Evolutionary conservation across 257 asterid genomes (phyloP).

Genomic region (Capsicum pubescens): DNA sequence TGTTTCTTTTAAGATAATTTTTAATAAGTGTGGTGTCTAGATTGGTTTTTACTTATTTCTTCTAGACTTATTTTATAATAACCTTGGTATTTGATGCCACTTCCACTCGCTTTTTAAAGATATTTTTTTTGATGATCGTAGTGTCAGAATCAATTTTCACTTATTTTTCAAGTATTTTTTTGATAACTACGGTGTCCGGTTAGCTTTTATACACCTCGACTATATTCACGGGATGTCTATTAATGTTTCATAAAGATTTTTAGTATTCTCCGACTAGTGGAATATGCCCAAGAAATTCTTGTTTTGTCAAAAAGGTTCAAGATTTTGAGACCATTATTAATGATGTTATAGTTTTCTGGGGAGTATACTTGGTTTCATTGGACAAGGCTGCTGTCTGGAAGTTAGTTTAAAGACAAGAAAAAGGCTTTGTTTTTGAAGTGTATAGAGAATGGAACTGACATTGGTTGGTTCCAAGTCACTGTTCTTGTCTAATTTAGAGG

Average conservation of each 20-base stretch:
- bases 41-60: no score
- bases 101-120: no score
- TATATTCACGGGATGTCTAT: no score
- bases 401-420: slow-evolving; percentile 4
- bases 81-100: no score
- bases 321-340: neutral
- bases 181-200: no score
- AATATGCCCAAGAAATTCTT: slow-evolving; percentile 27
- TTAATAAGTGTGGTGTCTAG: no score
- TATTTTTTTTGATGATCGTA: no score
- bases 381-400: slow-evolving; percentile 11
- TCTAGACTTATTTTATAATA: no score
- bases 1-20: no score
- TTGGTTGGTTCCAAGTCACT: slow-evolving; percentile 46
- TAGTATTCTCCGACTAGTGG: slow-evolving; percentile 9
- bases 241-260: neutral
- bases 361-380: neutral
- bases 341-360: neutral
- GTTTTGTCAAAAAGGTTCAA: neutral
- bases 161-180: no score
- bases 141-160: no score
- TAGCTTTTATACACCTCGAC: no score
- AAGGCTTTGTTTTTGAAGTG: slow-evolving; percentile 26
- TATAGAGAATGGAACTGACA: slow-evolving; percentile 49
- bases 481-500: slow-evolving; percentile 41